Percentiles rank a stretch among this genome's conserved stretches.
Conservation (phyloP, 2,329 filamentous ascomycete genomes). For the Talaromyces sp. region DNA sequence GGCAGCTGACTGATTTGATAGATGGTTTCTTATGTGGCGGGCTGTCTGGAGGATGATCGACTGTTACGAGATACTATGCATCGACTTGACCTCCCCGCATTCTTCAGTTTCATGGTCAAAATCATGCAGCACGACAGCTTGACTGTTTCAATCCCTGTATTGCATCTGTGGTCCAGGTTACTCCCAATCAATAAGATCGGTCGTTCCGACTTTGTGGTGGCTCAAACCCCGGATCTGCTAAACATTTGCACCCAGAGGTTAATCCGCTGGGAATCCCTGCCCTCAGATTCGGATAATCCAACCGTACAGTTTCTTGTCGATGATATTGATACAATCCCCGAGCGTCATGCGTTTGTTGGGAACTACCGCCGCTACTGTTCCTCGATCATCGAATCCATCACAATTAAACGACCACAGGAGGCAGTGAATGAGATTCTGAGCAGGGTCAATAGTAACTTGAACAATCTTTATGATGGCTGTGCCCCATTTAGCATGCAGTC, state of each 20-base stretch:
- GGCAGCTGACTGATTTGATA: conserved; percentile 37
- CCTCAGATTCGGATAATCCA: conserved; percentile 77
- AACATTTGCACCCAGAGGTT: conserved; percentile 82
- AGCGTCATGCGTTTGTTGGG: conserved; percentile 90
- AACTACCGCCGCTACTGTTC: conserved; percentile 93
- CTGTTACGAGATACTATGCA: conserved; percentile 60
- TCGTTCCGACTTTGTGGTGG: conserved; percentile 57
- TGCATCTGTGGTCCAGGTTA: conserved; percentile 87
- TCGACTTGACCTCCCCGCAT: conserved; percentile 68
- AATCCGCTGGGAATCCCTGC: conserved; percentile 83
- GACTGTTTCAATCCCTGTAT: conserved; percentile 86
- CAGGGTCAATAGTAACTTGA: conserved; percentile 72
- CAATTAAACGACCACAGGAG: conserved; percentile 77
- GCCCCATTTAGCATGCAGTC: conserved; percentile 62
- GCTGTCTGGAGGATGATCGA: conserved; percentile 79
- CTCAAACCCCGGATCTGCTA: conserved; percentile 72
- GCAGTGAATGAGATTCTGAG: conserved; percentile 85
- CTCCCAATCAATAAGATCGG: conserved; percentile 72
- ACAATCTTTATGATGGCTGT: conserved; percentile 72
- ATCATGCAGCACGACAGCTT: conserved; percentile 85
- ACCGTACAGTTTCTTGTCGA: conserved; percentile 83
- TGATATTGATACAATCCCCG: conserved; percentile 92
- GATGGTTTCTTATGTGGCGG: conserved; percentile 83
- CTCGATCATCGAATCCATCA: conserved; percentile 83
- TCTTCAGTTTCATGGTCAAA: conserved; percentile 76